phyloP scores from a whole-genome alignment of 2,329 filamentous ascomycete genomes.

The Coniochaeta sp. region DNA sequence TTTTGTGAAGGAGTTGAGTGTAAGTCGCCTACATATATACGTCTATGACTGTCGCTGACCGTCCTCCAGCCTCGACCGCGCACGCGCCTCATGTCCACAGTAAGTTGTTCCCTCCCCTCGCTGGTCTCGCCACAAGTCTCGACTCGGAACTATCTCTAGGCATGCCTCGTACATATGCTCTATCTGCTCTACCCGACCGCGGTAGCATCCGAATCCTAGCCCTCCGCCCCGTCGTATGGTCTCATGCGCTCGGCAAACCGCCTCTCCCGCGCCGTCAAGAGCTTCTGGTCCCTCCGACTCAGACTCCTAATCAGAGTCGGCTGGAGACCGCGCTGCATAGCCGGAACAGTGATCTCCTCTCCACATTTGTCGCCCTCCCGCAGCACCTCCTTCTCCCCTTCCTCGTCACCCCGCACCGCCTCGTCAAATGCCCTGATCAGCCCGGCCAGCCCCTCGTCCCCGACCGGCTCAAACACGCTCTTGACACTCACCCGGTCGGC shows the following conservation, averaged over 20 bases:
- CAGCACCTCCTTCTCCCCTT: not conserved
- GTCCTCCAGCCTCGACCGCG: not conserved
- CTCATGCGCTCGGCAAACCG: not conserved
- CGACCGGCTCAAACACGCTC: not conserved
- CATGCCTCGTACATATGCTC: not conserved
- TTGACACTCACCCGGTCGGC: not conserved
- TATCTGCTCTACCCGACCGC: not conserved
- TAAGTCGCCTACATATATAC: not conserved
- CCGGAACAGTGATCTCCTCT: not conserved
- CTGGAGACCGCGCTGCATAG: not conserved
- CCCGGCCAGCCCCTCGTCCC: not conserved
- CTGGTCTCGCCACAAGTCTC: not conserved
- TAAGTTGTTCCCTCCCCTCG: not conserved
- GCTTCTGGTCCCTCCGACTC: not conserved
- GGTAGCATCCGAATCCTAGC: not conserved
- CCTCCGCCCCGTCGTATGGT: not conserved
- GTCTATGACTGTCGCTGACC: not conserved
- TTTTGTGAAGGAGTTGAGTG: not conserved
- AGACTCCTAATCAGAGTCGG: not conserved
- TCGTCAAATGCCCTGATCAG: not conserved
- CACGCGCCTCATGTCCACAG: not conserved
- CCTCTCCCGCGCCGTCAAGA: not conserved
- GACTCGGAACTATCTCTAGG: not conserved
- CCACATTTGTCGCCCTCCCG: not conserved
- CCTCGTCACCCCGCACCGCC: not conserved